These are phyloP conservation scores for Blastomyces silverae DNA, from an alignment of 2,329 filamentous ascomycete genomes.

Conservation along the genomic window DNA sequence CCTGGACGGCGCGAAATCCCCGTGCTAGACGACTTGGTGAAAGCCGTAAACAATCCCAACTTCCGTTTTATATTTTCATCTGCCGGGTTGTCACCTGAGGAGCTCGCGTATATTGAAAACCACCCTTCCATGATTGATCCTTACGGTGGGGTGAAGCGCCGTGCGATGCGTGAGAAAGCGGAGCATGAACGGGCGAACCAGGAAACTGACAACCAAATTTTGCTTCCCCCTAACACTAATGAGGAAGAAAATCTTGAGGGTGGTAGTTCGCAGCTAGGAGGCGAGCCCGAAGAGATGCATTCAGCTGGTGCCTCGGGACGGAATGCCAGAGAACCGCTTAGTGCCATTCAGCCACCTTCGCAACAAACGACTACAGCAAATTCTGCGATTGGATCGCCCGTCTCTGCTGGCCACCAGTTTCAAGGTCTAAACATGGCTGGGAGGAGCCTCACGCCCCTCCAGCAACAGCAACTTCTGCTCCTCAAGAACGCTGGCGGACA, in stretches of 20 bases:
- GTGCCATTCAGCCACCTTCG: conserved; percentile 68
- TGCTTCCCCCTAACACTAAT: conserved; percentile 46
- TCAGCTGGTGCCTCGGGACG: conserved; percentile 35
- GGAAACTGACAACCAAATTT: conserved; percentile 50
- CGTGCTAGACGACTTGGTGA: conserved; percentile 40
- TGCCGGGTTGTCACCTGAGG: conserved; percentile 41
- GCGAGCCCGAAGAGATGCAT: conserved; percentile 81
- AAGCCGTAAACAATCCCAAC: conserved; percentile 43
- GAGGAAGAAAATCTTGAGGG: conserved; percentile 73
- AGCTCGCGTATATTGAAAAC: conserved; percentile 47
- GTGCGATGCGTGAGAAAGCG: conserved; percentile 64
- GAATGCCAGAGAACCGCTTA: conserved; percentile 53
- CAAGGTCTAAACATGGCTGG: conserved; percentile 57
- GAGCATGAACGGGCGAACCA: conserved; percentile 53
- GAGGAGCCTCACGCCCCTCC: conserved; percentile 72
- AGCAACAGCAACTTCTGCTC: conserved; percentile 65
- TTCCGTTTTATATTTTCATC: conserved; percentile 52
- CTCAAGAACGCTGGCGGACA: conserved; percentile 54
- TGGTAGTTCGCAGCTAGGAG: conserved; percentile 80
- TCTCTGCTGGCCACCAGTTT: conserved; percentile 38
- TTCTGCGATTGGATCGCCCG: conserved; percentile 38
- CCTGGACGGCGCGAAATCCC: conserved; percentile 26
- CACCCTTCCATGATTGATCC: conserved; percentile 77
- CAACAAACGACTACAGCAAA: conserved; percentile 53
- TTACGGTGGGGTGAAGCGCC: conserved; percentile 72